Conservation (phyloP, 1,139 yeast genomes). For the Suhomyces kunorum region DNA sequence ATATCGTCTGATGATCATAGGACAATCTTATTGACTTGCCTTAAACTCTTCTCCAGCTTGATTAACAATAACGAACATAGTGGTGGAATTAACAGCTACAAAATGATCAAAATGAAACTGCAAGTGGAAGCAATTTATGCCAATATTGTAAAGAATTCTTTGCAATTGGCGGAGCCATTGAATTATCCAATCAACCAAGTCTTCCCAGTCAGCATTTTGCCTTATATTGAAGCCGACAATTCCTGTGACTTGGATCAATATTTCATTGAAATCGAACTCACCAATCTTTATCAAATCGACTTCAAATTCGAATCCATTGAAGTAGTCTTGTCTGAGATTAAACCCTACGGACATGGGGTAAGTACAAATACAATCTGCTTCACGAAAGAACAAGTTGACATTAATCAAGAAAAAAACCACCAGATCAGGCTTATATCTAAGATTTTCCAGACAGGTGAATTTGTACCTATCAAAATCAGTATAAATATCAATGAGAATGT, state of each 20-base stretch:
- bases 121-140: constrained; percentile 26
- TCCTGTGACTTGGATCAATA: constrained; percentile 23
- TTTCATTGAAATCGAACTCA: constrained; percentile 26
- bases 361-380: constrained; percentile 15
- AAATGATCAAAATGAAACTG: constrained; percentile 22
- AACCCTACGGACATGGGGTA: constrained; percentile 5
- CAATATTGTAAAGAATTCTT: constrained; percentile 25
- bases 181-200: constrained; percentile 34
- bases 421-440: constrained; percentile 25
- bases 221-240: constrained; percentile 29
- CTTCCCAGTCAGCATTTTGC: constrained; percentile 30
- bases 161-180: constrained; percentile 18
- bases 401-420: constrained; percentile 16
- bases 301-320: constrained; percentile 25
- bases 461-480: constrained; percentile 23
- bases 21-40: constrained; percentile 32
- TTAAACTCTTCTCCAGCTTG: constrained; percentile 38
- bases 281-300: constrained; percentile 30
- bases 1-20: constrained; percentile 23
- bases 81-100: constrained; percentile 35
- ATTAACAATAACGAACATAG: constrained; percentile 16
- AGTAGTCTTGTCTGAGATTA: constrained; percentile 18
- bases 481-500: constrained; percentile 26
- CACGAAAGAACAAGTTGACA: constrained; percentile 10
- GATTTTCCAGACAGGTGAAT: constrained; percentile 28